Evolutionary conservation across 192 early-diverging fungal species (phyloP).

Genomic region (Entophlyctis luteolus): DNA sequence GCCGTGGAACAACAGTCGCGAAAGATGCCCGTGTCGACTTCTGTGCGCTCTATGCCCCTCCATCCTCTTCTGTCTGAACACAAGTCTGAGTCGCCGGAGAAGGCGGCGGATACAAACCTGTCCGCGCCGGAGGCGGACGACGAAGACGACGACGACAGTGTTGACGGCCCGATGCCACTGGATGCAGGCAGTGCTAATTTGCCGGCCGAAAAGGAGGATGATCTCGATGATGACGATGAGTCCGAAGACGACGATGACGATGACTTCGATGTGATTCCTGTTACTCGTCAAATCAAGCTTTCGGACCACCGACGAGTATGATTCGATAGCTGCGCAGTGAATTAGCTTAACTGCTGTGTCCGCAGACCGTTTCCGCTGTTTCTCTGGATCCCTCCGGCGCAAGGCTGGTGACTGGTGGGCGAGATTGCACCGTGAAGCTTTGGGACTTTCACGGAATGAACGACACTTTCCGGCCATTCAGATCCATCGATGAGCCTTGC

Average conservation of each 20-base stretch:
- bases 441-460: conserved; percentile 96
- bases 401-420: conserved; percentile 72
- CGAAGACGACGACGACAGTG: conserved; percentile 27
- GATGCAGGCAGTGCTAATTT: neutral
- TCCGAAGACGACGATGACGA: conserved; percentile 37
- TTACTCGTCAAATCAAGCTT: conserved; percentile 64
- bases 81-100: neutral
- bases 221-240: conserved; percentile 39
- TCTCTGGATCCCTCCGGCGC: conserved; percentile 78
- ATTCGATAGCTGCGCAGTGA: neutral
- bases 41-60: neutral
- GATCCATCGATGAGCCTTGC: conserved; percentile 68
- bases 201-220: neutral
- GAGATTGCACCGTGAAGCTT: conserved; percentile 76
- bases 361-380: conserved; percentile 70
- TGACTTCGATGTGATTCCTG: conserved; percentile 49
- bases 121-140: neutral
- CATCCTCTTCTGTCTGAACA: neutral
- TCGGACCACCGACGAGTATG: conserved; percentile 63
- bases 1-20: neutral
- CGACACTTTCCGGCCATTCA: conserved; percentile 65
- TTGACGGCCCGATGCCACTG: conserved; percentile 30
- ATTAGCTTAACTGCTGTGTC: neutral
- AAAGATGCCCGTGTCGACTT: neutral
- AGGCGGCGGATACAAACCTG: neutral